phyloP scores from a whole-genome alignment of 495 filamentous ascomycete species.

The Recurvomyces mirabilis region DNA sequence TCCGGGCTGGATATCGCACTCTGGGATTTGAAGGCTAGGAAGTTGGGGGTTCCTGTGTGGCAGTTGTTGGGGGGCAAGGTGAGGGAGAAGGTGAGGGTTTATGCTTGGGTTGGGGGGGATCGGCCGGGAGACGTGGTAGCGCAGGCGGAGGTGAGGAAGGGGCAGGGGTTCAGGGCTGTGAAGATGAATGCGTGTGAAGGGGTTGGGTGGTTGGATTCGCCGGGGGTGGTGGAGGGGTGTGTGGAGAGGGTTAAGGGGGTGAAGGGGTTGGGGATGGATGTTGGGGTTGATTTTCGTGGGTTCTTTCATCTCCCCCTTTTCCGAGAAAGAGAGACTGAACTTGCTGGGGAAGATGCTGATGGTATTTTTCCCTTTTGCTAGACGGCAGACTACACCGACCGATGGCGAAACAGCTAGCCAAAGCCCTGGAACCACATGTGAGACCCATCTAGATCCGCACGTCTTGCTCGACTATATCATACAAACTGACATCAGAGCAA shows the following conservation, averaged over 20 bases:
- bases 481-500: neutral
- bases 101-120: constrained; percentile 82
- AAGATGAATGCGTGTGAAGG: constrained; percentile 82
- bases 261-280: constrained; percentile 60
- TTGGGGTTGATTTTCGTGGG: constrained; percentile 67
- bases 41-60: constrained; percentile 58
- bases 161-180: constrained; percentile 59
- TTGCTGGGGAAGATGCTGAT: too few species aligned
- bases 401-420: constrained; percentile 67
- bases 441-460: neutral
- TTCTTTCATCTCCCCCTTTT: too few species aligned
- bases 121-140: constrained; percentile 57
- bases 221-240: constrained; percentile 48
- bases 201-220: constrained; percentile 68
- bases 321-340: too few species aligned
- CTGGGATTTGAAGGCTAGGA: constrained; percentile 61
- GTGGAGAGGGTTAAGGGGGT: constrained; percentile 60
- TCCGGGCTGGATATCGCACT: constrained; percentile 73
- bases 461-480: too few species aligned
- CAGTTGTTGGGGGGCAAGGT: constrained; percentile 69
- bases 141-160: constrained; percentile 41
- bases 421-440: constrained; percentile 52
- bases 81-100: constrained; percentile 61
- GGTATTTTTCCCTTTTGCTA: too few species aligned
- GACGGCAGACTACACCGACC: constrained; percentile 72